A percentile compares a stretch with the other conserved stretches of the same genome.
Evolutionary conservation across 2,329 filamentous ascomycete genomes (phyloP).

Genomic region (Graphium sp.): DNA sequence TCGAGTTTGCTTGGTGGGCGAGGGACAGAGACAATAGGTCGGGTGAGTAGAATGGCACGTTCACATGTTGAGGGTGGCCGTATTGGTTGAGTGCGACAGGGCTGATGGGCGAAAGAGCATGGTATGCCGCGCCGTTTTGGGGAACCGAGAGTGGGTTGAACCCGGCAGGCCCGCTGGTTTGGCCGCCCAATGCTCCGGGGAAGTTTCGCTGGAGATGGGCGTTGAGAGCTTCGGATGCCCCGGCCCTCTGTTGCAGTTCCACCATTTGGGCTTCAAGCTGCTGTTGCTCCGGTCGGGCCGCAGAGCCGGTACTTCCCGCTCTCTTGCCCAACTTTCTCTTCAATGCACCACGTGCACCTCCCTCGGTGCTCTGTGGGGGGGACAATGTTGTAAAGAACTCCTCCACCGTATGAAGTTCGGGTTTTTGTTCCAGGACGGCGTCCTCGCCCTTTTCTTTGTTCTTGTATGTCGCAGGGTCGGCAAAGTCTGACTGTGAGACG

Average conservation of each 20-base stretch:
- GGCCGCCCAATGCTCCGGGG: constrained; percentile 20
- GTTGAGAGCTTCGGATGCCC: too few relatives aligned
- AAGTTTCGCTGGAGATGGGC: constrained; percentile 17
- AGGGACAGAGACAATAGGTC: constrained; percentile 37
- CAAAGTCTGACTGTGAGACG: constrained; percentile 68
- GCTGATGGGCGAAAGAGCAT: constrained; percentile 33
- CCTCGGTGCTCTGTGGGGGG: constrained; percentile 37
- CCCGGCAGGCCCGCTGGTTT: constrained; percentile 19
- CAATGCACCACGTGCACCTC: constrained; percentile 17
- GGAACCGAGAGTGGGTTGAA: constrained; percentile 24
- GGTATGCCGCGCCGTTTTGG: constrained; percentile 24
- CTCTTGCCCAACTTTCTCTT: constrained; percentile 16
- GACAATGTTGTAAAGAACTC: constrained; percentile 80
- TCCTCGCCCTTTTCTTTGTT: constrained; percentile 72
- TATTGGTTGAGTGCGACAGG: constrained; percentile 25
- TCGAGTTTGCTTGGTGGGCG: constrained; percentile 26
- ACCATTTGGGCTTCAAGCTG: constrained; percentile 6
- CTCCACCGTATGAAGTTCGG: constrained; percentile 82
- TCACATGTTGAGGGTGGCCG: constrained; percentile 17
- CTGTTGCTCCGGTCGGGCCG: constrained; percentile 6
- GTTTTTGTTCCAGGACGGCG: constrained; percentile 73
- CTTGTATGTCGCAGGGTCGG: constrained; percentile 50
- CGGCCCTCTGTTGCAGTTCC: constrained; percentile 6
- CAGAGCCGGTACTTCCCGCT: constrained; percentile 5
- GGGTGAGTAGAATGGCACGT: constrained; percentile 25